Percentiles rank a stretch among this genome's conserved stretches.
Conservation (phyloP, 352 stramenopile genomes). For the Phytopythium ostracodes region DNA sequence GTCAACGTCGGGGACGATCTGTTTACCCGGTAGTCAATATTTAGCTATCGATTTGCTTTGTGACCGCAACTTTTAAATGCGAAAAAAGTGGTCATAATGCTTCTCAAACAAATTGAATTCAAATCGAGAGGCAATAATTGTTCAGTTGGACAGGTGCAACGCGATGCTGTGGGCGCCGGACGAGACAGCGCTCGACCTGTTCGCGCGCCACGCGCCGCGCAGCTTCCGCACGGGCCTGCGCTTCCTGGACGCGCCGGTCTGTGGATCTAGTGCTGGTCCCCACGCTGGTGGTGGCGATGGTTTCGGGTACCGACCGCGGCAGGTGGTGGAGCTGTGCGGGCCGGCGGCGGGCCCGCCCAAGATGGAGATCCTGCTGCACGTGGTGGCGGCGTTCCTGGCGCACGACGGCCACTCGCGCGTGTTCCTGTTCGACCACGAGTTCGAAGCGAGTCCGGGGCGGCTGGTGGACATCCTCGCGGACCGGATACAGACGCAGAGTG, state of each 20-base stretch:
- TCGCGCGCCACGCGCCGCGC: constrained; percentile 43
- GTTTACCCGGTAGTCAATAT: no score
- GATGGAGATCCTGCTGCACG: constrained; percentile 47
- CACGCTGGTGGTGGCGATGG: constrained; percentile 4
- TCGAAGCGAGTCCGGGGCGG: constrained; percentile 24
- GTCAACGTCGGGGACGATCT: not conserved
- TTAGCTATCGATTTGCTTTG: no score
- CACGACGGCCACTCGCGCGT: constrained; percentile 33
- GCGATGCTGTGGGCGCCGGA: constrained; percentile 30
- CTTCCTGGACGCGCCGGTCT: constrained; percentile 50
- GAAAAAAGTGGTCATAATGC: not conserved
- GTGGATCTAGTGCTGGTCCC: not conserved
- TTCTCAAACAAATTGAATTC: no score
- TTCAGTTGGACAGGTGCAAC: not conserved
- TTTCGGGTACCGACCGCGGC: constrained; percentile 46
- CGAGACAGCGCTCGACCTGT: constrained; percentile 73
- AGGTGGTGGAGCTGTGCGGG: constrained; percentile 60
- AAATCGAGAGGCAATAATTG: no score
- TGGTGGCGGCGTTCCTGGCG: constrained; percentile 55
- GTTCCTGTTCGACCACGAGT: constrained; percentile 67
- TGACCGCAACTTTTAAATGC: no score
- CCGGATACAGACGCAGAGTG: constrained; percentile 10
- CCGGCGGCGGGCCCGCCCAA: constrained; percentile 28
- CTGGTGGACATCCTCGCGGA: constrained; percentile 20
- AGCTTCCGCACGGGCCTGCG: constrained; percentile 50